A percentile compares a stretch with the other conserved stretches of the same genome.
These are phyloP conservation scores for Plasmodium gonderi DNA, from an alignment of 169 alveolate species.

Conservation along the genomic window DNA sequence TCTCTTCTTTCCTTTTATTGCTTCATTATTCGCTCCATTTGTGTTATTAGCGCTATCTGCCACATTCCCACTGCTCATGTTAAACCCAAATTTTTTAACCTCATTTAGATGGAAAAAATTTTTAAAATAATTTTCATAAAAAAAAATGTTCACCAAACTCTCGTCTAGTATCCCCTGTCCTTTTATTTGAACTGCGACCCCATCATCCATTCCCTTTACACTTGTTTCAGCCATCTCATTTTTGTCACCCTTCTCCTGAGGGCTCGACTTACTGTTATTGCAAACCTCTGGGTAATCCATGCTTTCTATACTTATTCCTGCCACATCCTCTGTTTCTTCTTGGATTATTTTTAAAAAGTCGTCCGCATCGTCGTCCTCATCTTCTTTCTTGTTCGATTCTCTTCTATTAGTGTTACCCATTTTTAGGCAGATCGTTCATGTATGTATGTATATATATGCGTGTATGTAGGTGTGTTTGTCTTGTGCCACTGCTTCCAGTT, in stretches of 20 bases:
- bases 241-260: not conserved
- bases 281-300: too few species aligned
- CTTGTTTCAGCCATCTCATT: not conserved
- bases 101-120: slow-evolving; percentile 19
- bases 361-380: slow-evolving; percentile 10
- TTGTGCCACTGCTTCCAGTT: not conserved
- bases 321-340: slow-evolving; percentile 1
- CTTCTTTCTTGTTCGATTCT: slow-evolving; percentile 5
- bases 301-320: not conserved
- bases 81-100: not conserved
- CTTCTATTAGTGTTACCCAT: slow-evolving; percentile 50
- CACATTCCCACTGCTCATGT: not conserved
- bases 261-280: too few species aligned
- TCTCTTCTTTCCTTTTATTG: not conserved
- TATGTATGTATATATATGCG: not conserved
- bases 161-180: not conserved
- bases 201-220: not conserved
- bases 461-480: not conserved
- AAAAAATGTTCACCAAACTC: not conserved
- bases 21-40: not conserved
- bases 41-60: not conserved
- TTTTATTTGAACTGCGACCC: not conserved
- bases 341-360: slow-evolving; percentile 1
- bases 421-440: not conserved
- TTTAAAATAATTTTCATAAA: slow-evolving; percentile 32